Conservation (phyloP, 169 alveolate genomes). For the Plasmodium gaboni region DNA sequence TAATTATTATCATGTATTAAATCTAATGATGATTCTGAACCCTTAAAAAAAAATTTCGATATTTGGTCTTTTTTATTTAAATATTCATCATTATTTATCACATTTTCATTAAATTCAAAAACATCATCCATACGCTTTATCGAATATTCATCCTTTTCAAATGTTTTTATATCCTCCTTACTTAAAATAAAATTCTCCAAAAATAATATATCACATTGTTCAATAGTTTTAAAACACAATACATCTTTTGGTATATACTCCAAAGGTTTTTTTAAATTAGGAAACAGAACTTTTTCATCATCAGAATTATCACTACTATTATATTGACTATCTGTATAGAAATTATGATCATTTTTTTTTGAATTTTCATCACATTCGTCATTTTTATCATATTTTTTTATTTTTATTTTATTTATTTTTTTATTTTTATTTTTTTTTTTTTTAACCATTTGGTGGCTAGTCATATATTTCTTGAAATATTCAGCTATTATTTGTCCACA, state of each 20-base stretch:
- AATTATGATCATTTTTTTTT: no score
- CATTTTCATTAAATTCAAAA: not conserved
- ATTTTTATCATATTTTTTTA: not conserved
- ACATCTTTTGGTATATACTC: conserved; percentile 28
- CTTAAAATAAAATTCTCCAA: conserved; percentile 7
- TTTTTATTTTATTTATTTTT: not conserved
- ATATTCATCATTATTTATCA: not conserved
- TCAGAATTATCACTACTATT: not conserved
- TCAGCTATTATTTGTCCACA: conserved; percentile 61
- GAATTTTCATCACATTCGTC: not conserved
- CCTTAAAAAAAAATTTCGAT: no score
- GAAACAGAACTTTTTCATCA: conserved; percentile 1
- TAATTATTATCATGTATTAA: not conserved
- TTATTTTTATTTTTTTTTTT: not conserved
- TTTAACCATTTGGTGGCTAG: conserved; percentile 10
- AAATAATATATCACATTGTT: conserved; percentile 14
- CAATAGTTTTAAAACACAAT: conserved; percentile 20
- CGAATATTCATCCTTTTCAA: not conserved
- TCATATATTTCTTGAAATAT: conserved; percentile 29
- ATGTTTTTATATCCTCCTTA: not conserved
- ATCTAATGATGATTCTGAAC: no score
- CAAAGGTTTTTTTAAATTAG: conserved; percentile 22
- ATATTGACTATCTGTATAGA: no score
- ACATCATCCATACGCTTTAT: not conserved
- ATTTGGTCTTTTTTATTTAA: not conserved